A percentile compares a stretch with the other conserved stretches of the same genome.
Conservation (phyloP, 1,139 yeast genomes). For the Candida mesenterica region DNA sequence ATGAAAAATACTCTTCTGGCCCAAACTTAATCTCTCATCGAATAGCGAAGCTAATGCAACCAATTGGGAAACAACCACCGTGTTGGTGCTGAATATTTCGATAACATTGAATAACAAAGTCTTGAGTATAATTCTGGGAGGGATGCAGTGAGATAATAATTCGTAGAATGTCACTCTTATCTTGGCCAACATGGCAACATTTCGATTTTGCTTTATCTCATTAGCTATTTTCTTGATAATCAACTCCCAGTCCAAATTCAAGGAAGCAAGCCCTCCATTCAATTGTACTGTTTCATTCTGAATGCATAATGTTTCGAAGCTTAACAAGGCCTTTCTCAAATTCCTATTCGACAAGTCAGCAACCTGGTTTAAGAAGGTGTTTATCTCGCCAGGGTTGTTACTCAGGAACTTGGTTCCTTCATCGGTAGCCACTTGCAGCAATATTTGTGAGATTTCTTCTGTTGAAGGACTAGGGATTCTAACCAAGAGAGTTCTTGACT, state of each 20-base stretch:
- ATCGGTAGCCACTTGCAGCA: constrained; percentile 52
- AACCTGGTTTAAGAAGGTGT: constrained; percentile 47
- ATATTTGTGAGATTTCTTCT: constrained; percentile 54
- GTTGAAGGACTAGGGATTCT: constrained; percentile 80
- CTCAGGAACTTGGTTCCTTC: constrained; percentile 53
- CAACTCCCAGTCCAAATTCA: constrained; percentile 81
- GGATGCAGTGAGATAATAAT: constrained; percentile 87
- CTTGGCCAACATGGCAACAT: constrained; percentile 71
- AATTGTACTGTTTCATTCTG: constrained; percentile 56
- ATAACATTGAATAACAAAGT: constrained; percentile 61
- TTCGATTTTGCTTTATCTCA: constrained; percentile 56
- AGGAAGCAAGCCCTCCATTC: constrained; percentile 38
- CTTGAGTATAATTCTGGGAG: constrained; percentile 75
- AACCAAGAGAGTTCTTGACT: constrained; percentile 84
- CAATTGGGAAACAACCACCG: constrained; percentile 44
- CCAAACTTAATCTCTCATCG: constrained; percentile 86
- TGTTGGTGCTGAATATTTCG: constrained; percentile 29
- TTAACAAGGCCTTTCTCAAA: constrained; percentile 71
- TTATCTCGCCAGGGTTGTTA: constrained; percentile 33
- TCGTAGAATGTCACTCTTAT: constrained; percentile 80
- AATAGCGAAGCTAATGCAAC: constrained; percentile 71
- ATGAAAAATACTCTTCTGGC: constrained; percentile 88
- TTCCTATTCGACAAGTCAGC: constrained; percentile 64
- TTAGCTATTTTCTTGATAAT: constrained; percentile 67
- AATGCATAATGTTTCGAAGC: constrained; percentile 82